phyloP scores from a whole-genome alignment of 805 yeast species.

The Ascoidea asiatica region DNA sequence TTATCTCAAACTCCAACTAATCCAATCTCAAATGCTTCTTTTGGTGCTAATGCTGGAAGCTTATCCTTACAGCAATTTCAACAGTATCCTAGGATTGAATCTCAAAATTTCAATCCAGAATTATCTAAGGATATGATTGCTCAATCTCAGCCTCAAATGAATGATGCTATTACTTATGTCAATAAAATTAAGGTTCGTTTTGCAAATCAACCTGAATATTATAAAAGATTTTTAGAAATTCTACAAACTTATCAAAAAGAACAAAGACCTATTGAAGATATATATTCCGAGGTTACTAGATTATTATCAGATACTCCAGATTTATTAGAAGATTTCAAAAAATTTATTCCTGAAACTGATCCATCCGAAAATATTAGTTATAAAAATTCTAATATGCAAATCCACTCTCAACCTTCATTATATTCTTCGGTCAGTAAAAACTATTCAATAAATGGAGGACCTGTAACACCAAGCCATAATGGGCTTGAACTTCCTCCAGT shows the following conservation, averaged over 20 bases:
- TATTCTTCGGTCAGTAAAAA: background rate
- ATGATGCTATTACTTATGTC: constrained; percentile 93
- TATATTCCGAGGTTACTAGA: constrained; percentile 82
- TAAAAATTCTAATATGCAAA: background rate
- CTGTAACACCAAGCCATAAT: background rate
- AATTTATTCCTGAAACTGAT: constrained; percentile 72
- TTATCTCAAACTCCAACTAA: background rate
- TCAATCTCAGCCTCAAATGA: constrained; percentile 55
- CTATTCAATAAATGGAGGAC: background rate
- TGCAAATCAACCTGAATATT: constrained; percentile 87
- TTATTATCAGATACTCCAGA: constrained; percentile 91
- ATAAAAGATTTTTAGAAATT: constrained; percentile 88
- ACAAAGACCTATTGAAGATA: constrained; percentile 89
- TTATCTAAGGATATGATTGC: background rate
- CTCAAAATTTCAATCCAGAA: constrained; percentile 7
- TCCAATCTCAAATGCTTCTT: background rate
- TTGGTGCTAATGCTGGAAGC: background rate
- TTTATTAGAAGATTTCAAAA: constrained; percentile 84
- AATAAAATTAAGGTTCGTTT: constrained; percentile 92
- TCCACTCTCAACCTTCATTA: constrained; percentile 1
- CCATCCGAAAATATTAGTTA: background rate
- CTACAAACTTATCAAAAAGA: constrained; percentile 94
- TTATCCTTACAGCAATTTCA: background rate
- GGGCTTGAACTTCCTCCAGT: constrained; percentile 47
- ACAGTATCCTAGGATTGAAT: too few species aligned